These are phyloP conservation scores for Knoxia roxburghii DNA, from an alignment of 257 asterid genomes.

Conservation along the genomic window DNA sequence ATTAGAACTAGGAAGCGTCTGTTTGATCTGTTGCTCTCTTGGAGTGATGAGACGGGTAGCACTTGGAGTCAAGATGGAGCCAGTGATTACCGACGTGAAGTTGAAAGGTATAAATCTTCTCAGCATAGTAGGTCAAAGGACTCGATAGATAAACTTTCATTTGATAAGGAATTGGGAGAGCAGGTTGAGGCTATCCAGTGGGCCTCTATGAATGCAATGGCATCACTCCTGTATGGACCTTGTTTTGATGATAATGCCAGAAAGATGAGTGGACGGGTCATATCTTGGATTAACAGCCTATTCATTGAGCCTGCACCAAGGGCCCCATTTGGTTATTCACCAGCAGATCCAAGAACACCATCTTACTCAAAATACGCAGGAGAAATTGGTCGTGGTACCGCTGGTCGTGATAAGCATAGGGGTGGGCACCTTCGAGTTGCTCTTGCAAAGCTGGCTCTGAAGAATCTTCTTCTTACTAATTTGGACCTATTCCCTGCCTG, in stretches of 20 bases:
- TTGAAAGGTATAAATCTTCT: conserved; percentile 92
- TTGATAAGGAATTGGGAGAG: conserved; percentile 88
- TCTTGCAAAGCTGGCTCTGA: conserved; percentile 90
- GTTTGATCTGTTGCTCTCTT: conserved; percentile 86
- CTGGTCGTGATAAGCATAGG: conserved; percentile 89
- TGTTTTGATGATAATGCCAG: conserved; percentile 99
- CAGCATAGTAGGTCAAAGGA: conserved; percentile 96
- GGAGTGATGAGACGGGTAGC: conserved; percentile 92
- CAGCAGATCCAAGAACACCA: conserved; percentile 99
- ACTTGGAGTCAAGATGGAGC: conserved; percentile 94
- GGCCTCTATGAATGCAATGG: conserved; percentile 99
- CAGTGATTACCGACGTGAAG: conserved; percentile 95
- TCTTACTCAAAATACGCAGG: conserved; percentile 72
- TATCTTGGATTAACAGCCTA: conserved; percentile 96
- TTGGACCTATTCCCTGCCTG: conserved; percentile 98
- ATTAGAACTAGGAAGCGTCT: conserved; percentile 85
- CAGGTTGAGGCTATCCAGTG: conserved; percentile 99
- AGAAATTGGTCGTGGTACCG: conserved; percentile 79
- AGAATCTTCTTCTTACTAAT: conserved; percentile 91
- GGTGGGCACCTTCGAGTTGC: conserved; percentile 91
- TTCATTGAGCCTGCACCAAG: conserved; percentile 97
- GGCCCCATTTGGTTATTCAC: conserved; percentile 97
- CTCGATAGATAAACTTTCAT: conserved; percentile 87
- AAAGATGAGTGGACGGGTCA: conserved; percentile 98
- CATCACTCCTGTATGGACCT: conserved; percentile 91